A percentile compares a stretch with the other conserved stretches of the same genome.
These are phyloP conservation scores for Trametes villosa DNA, from an alignment of 768 basidiomycete species.

Conservation along the genomic window DNA sequence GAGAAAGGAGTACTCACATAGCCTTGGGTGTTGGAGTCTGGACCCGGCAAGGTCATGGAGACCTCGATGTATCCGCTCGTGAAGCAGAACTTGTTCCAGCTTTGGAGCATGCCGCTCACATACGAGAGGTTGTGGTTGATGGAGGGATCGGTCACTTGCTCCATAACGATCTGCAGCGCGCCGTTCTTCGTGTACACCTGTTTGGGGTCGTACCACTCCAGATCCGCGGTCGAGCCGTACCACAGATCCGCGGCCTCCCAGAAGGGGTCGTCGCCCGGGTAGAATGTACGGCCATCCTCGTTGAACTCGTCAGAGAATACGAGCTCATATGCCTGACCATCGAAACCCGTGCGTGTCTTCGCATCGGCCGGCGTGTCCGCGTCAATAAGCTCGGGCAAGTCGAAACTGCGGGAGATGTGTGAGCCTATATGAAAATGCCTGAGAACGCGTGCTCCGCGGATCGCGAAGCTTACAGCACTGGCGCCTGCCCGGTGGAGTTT, in stretches of 20 bases:
- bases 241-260: slow-evolving; percentile 77
- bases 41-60: slow-evolving; percentile 59
- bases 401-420: slow-evolving; percentile 26
- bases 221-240: slow-evolving; percentile 71
- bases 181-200: slow-evolving; percentile 72
- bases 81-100: slow-evolving; percentile 92
- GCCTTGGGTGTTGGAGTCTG: slow-evolving; percentile 52
- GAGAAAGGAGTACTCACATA: slow-evolving; percentile 40
- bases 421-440: neutral
- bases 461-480: slow-evolving; percentile 32
- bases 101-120: slow-evolving; percentile 79
- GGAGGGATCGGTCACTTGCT: slow-evolving; percentile 40
- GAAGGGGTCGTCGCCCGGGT: slow-evolving; percentile 65
- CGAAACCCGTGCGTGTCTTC: slow-evolving; percentile 67
- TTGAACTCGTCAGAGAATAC: slow-evolving; percentile 74
- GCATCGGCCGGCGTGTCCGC: slow-evolving; percentile 64
- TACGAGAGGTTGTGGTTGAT: slow-evolving; percentile 64
- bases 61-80: slow-evolving; percentile 79
- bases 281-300: slow-evolving; percentile 53
- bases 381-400: slow-evolving; percentile 70
- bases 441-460: neutral
- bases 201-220: slow-evolving; percentile 77
- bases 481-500: slow-evolving; percentile 72
- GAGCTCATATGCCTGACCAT: slow-evolving; percentile 68
- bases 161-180: slow-evolving; percentile 70